These are phyloP conservation scores for Entomortierella lignicola DNA, from an alignment of 192 early-diverging fungal species.

Conservation along the genomic window DNA sequence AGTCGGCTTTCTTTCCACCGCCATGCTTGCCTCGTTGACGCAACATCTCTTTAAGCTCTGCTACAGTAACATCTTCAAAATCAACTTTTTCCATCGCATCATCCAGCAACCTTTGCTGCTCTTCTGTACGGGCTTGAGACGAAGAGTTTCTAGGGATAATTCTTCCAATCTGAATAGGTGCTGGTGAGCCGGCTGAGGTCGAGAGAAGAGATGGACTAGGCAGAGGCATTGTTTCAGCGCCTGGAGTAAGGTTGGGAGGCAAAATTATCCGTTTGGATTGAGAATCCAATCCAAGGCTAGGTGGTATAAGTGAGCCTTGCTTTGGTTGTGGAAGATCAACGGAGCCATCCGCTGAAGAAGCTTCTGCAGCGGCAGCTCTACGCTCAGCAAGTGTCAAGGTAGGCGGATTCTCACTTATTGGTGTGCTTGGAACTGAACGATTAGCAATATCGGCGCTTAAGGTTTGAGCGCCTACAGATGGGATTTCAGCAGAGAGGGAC, in stretches of 20 bases:
- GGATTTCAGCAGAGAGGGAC: conserved; percentile 10
- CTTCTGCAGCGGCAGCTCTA: conserved; percentile 21
- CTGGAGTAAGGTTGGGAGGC: conserved; percentile 32
- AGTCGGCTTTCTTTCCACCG: conserved; percentile 76
- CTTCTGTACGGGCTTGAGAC: conserved; percentile 49
- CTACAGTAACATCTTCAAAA: conserved; percentile 81
- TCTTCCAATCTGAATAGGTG: conserved; percentile 47
- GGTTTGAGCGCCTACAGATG: not conserved
- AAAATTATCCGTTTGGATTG: conserved; percentile 21
- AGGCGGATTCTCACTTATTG: conserved; percentile 12
- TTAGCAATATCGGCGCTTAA: not conserved
- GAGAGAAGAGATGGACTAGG: conserved; percentile 36
- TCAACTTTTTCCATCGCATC: conserved; percentile 71
- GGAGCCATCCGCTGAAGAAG: not conserved
- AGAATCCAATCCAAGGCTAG: conserved; percentile 38
- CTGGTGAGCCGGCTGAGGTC: conserved; percentile 32
- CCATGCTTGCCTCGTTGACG: conserved; percentile 73
- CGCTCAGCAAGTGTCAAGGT: conserved; percentile 46
- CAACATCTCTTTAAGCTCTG: conserved; percentile 80
- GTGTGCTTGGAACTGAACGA: conserved; percentile 9
- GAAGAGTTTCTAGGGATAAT: conserved; percentile 43
- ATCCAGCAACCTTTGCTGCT: conserved; percentile 68
- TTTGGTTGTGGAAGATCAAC: not conserved
- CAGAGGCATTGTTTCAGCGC: conserved; percentile 16
- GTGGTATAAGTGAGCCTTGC: conserved; percentile 30